phyloP scores from a whole-genome alignment of 2,329 filamentous ascomycete species.

The Penicillium sp. region DNA sequence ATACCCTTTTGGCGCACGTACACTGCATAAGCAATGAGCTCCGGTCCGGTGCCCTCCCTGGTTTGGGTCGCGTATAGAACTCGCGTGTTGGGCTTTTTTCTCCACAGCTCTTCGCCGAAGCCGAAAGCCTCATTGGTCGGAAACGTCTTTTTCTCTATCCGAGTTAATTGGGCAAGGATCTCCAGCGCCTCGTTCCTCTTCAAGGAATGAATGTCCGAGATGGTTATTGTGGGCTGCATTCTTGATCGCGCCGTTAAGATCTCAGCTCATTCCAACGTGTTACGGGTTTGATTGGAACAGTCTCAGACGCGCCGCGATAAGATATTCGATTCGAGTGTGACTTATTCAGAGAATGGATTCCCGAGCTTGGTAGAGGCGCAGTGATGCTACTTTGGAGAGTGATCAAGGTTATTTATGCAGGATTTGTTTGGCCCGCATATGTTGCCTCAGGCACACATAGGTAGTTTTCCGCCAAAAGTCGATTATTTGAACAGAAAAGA shows the following conservation, averaged over 20 bases:
- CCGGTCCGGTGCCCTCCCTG: conserved; percentile 11
- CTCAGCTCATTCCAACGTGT: conserved; percentile 1
- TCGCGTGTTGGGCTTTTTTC: conserved; percentile 50
- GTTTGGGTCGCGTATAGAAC: conserved; percentile 37
- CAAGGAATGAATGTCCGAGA: conserved; percentile 42
- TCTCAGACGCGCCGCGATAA: background rate
- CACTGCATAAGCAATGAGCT: conserved; percentile 49
- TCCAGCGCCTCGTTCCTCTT: conserved; percentile 34
- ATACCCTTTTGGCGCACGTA: conserved; percentile 46
- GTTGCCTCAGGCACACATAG: background rate
- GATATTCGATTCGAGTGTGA: background rate
- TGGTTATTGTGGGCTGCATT: conserved; percentile 19
- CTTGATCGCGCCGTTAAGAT: conserved; percentile 10
- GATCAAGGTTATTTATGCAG: background rate
- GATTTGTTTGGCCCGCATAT: background rate
- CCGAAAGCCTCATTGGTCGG: conserved; percentile 52
- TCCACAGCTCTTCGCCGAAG: conserved; percentile 48
- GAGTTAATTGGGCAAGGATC: conserved; percentile 37
- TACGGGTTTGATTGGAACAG: background rate
- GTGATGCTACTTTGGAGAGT: background rate
- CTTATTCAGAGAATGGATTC: background rate
- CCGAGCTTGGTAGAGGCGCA: background rate
- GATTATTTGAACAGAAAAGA: no score
- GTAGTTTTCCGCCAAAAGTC: no score
- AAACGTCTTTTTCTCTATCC: conserved; percentile 52